Conservation (phyloP, 768 basidiomycete genomes). For the Coprinellus micaceus region DNA sequence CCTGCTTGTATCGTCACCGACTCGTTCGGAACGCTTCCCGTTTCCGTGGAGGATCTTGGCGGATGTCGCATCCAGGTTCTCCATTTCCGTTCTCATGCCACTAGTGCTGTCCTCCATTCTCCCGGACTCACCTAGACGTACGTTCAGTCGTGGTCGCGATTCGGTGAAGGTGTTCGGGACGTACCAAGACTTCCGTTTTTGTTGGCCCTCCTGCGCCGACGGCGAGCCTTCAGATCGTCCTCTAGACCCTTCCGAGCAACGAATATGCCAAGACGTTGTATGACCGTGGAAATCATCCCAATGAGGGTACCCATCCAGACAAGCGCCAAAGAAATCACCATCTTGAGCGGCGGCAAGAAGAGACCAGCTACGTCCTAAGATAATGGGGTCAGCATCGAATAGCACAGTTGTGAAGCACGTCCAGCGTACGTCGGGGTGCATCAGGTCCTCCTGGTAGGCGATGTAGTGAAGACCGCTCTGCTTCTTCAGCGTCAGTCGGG, state of each 20-base stretch:
- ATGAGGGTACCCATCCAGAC: neutral
- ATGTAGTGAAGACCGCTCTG: slow-evolving; percentile 38
- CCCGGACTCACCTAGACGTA: too few species aligned
- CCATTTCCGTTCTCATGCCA: too few species aligned
- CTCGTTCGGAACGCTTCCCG: too few species aligned
- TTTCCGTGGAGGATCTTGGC: too few species aligned
- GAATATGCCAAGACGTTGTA: neutral
- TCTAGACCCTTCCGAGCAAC: neutral
- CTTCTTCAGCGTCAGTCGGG: slow-evolving; percentile 46
- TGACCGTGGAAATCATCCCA: neutral
- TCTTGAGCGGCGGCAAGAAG: slow-evolving; percentile 6
- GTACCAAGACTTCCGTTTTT: neutral
- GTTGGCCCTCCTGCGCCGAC: neutral
- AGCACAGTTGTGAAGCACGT: neutral
- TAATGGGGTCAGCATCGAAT: neutral
- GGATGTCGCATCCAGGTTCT: too few species aligned
- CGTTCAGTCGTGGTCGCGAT: too few species aligned
- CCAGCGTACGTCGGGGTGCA: slow-evolving; percentile 26
- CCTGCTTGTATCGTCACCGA: too few species aligned
- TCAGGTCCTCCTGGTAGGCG: slow-evolving; percentile 42
- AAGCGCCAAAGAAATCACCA: neutral
- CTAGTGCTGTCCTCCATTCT: too few species aligned
- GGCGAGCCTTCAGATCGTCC: slow-evolving; percentile 1
- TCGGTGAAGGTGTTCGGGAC: too few species aligned
- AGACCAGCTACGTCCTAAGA: slow-evolving; percentile 1